Percentiles rank a stretch among this genome's conserved stretches.
These are phyloP conservation scores for Trichodelitschia bisporula DNA, from an alignment of 495 filamentous ascomycete species.

Conservation along the genomic window DNA sequence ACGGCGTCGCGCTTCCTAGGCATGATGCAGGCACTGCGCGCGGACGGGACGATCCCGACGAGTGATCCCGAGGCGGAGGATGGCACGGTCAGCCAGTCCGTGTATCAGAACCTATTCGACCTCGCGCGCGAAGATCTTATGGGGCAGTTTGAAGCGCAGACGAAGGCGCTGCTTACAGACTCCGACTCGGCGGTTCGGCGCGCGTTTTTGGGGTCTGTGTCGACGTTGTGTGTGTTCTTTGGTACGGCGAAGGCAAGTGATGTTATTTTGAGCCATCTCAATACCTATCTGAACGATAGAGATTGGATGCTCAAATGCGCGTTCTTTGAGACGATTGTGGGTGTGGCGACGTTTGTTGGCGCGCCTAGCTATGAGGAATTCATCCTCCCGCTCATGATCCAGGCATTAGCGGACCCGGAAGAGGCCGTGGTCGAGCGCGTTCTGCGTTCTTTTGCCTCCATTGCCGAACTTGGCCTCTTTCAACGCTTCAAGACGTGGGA, in stretches of 20 bases:
- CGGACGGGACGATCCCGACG: conserved; percentile 57
- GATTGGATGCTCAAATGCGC: conserved; percentile 95
- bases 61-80: conserved; percentile 65
- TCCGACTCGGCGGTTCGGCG: conserved; percentile 66
- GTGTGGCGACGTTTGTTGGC: conserved; percentile 76
- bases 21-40: conserved; percentile 67
- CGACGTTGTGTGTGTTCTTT: conserved; percentile 85
- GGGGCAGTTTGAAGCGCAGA: conserved; percentile 60
- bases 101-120: conserved; percentile 65
- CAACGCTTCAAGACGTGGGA: conserved; percentile 72
- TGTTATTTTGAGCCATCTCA: conserved; percentile 80
- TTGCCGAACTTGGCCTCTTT: conserved; percentile 72
- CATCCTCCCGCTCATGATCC: conserved; percentile 86
- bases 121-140: conserved; percentile 52
- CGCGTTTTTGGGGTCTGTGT: conserved; percentile 83
- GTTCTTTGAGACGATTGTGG: conserved; percentile 87
- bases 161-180: conserved; percentile 75
- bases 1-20: conserved; percentile 68
- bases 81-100: conserved; percentile 26
- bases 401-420: conserved; percentile 86
- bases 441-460: conserved; percentile 63
- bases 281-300: conserved; percentile 89
- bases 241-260: conserved; percentile 75
- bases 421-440: conserved; percentile 88
- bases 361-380: conserved; percentile 78